A percentile compares a stretch with the other conserved stretches of the same genome.
Evolutionary conservation across 108 stramenopile species (phyloP).

Genomic region (Poteriospumella lacustris): DNA sequence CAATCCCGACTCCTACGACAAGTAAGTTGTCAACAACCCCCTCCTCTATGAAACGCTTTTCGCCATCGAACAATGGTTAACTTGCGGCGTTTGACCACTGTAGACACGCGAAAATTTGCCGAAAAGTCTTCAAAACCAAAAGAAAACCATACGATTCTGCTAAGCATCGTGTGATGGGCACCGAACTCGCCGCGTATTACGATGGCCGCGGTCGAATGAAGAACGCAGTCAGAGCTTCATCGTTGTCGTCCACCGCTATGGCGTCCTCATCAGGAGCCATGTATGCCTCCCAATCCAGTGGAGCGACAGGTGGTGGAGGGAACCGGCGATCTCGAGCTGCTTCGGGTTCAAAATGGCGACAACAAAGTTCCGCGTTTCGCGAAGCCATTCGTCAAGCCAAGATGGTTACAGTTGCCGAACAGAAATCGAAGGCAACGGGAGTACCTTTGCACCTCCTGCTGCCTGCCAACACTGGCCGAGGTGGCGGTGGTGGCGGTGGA

Average conservation of each 20-base stretch:
- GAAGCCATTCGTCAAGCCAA: background rate
- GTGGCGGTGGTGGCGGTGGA: background rate
- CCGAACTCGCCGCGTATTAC: background rate
- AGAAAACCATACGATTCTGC: constrained; percentile 3
- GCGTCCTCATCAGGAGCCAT: too few relatives aligned
- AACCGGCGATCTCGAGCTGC: too few relatives aligned
- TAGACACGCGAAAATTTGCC: background rate
- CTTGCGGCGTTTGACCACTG: too few relatives aligned
- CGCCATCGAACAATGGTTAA: background rate
- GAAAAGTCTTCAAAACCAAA: background rate
- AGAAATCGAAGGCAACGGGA: background rate
- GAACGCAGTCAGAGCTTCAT: too few relatives aligned
- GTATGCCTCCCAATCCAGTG: too few relatives aligned
- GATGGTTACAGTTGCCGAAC: background rate
- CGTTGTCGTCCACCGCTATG: too few relatives aligned
- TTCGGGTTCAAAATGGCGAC: background rate
- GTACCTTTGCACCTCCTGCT: background rate
- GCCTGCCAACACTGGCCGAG: background rate
- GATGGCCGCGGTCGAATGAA: too few relatives aligned
- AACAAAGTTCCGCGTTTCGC: background rate
- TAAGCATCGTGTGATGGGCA: background rate
- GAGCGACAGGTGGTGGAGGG: too few relatives aligned
- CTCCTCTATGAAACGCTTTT: background rate
- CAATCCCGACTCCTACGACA: background rate
- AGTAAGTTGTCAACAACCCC: background rate